Percentiles rank a stretch among this genome's conserved stretches.
Conservation (phyloP, 305 asterid species). For the Euphrasia arctica region DNA sequence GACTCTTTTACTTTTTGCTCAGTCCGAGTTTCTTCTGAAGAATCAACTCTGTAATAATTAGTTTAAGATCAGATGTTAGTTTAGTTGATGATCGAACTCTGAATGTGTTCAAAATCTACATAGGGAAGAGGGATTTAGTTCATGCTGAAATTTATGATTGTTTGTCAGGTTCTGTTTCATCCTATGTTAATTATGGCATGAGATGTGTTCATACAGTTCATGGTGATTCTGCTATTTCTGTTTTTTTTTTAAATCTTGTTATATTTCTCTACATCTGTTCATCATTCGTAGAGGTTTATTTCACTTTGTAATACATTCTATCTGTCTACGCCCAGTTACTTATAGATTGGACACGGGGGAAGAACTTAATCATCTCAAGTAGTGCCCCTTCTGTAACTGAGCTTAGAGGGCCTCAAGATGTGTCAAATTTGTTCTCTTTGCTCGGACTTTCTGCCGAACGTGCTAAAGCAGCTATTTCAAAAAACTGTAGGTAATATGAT, state of each 20-base stretch:
- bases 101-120: not conserved
- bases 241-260: not conserved
- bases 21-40: no score
- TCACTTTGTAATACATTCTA: constrained; percentile 22
- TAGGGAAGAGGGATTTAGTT: not conserved
- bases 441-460: constrained; percentile 69
- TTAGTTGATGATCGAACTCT: no score
- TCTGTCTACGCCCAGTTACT: constrained; percentile 56
- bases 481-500: constrained; percentile 68
- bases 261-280: constrained; percentile 1
- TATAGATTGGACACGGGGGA: constrained; percentile 92
- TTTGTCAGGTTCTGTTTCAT: not conserved
- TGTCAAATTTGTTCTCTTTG: constrained; percentile 62
- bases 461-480: constrained; percentile 76
- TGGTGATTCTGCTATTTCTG: no score
- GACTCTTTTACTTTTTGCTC: no score
- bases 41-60: no score
- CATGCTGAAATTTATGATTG: not conserved
- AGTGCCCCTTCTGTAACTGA: constrained; percentile 76
- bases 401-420: constrained; percentile 88
- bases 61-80: no score
- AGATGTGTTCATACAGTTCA: not conserved
- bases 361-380: constrained; percentile 69
- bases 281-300: constrained; percentile 11
- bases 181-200: constrained; percentile 12